Evolutionary conservation across 2,329 filamentous ascomycete genomes (phyloP), one percentile per base, ranked within the genome.

Genomic region (Beauveria varroae): DNA sequence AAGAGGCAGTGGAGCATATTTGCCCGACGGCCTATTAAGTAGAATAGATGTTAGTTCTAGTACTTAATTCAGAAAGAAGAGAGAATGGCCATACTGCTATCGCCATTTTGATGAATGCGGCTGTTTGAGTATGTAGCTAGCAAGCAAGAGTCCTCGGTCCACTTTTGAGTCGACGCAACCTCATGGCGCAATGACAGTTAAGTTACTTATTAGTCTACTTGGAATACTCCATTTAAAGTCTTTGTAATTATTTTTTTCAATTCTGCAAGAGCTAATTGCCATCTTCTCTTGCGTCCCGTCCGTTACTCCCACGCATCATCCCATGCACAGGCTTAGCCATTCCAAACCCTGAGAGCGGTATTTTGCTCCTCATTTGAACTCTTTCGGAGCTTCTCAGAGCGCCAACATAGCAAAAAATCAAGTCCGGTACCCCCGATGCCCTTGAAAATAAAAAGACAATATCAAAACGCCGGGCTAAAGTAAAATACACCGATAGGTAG

Each of bases 1-100:
- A 86, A 65, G 84, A 89, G 64, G 86, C 81, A 62, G 91, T 96
- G 43, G 92, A 93, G 76, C 91, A 93, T 74, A 97, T 85, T 76
- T 97, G 93, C 40, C 92, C 93, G 51, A 96, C 81, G 66, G 92
- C 92, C 91, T 96, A 43, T 3, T 7, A 9, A 47, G n/a, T 16
- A 22, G 24, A n/a, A 3, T 30, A 37, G 5, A 16, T 6, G 24
- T 63, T 37, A 63, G n/a, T 20, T 20, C 5, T 6, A 44, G 14
- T 5, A 7, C 40, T 3, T 1, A 9, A 18, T 24, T 40, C 22
- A 2, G 5, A 14, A 3, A 22, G 43, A 24, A 26, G 22, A 24
- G 51, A 16, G 37, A 58, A 46, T 18, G 14, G 41, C 1, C 66
- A 49, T 67, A 73, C 69, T 64, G 68, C 68, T 55, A 71, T 67